Evolutionary conservation across 345 rosid genomes (phyloP).

Genomic region (Corchorus capsularis): DNA sequence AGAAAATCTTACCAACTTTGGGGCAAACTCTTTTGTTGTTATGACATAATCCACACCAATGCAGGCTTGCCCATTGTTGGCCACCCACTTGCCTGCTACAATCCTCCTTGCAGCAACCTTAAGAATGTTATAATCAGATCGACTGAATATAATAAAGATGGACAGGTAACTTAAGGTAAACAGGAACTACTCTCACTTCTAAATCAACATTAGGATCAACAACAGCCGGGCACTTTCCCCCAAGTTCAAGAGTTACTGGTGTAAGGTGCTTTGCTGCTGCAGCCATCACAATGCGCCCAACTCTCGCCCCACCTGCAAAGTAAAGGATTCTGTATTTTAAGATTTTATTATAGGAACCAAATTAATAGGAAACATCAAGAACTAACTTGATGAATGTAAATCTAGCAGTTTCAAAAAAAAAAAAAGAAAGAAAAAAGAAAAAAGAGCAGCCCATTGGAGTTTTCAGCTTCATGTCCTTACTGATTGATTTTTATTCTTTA

Average conservation of each 20-base stretch:
- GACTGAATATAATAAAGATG: background rate
- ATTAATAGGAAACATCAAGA: background rate
- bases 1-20: conserved; percentile 66
- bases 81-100: conserved; percentile 88
- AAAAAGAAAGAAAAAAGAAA: background rate
- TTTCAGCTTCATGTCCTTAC: background rate
- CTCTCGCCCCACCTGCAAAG: conserved; percentile 68
- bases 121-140: conserved; percentile 22
- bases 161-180: background rate
- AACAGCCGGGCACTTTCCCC: conserved; percentile 92
- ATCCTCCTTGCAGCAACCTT: conserved; percentile 80
- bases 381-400: background rate
- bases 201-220: conserved; percentile 74
- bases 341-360: background rate
- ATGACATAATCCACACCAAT: conserved; percentile 80
- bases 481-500: background rate
- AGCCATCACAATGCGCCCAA: conserved; percentile 86
- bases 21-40: conserved; percentile 76
- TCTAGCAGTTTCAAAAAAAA: background rate
- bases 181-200: conserved; percentile 46
- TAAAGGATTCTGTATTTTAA: conserved; percentile 3
- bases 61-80: conserved; percentile 91
- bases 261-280: conserved; percentile 99
- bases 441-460: background rate
- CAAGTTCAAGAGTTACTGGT: conserved; percentile 91